These are phyloP conservation scores for Stemphylium vesicarium DNA, from an alignment of 2,329 filamentous ascomycete species.

Conservation along the genomic window DNA sequence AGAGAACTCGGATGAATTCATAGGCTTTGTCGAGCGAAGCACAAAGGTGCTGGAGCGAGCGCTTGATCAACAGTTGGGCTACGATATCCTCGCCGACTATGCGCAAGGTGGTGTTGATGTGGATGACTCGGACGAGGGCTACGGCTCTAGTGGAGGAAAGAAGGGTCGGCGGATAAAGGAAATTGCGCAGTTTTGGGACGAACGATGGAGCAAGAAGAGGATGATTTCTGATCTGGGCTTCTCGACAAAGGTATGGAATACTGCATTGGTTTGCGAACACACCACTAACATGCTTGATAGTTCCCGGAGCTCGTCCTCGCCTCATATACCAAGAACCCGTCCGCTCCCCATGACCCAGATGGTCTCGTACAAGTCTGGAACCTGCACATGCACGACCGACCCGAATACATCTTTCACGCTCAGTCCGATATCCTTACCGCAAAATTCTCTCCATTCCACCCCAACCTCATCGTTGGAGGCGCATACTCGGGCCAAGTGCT, in stretches of 20 bases:
- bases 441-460: slow-evolving; percentile 98
- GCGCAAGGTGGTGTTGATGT: slow-evolving; percentile 77
- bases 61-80: slow-evolving; percentile 91
- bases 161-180: slow-evolving; percentile 81
- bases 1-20: slow-evolving; percentile 88
- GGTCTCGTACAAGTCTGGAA: slow-evolving; percentile 98
- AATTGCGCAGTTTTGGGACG: slow-evolving; percentile 90
- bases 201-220: slow-evolving; percentile 94
- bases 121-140: slow-evolving; percentile 80
- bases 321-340: slow-evolving; percentile 96
- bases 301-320: slow-evolving; percentile 92
- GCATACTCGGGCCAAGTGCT: slow-evolving; percentile 97
- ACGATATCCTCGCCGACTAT: slow-evolving; percentile 95
- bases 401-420: slow-evolving; percentile 95
- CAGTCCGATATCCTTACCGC: slow-evolving; percentile 94
- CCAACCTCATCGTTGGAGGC: slow-evolving; percentile 92
- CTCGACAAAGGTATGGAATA: slow-evolving; percentile 74
- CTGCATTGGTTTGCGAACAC: not conserved
- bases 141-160: slow-evolving; percentile 72
- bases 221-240: slow-evolving; percentile 97
- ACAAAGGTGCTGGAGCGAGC: slow-evolving; percentile 97
- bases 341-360: slow-evolving; percentile 90
- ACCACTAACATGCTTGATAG: slow-evolving; percentile 46
- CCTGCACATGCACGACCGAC: slow-evolving; percentile 87
- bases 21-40: slow-evolving; percentile 92